A percentile compares a stretch with the other conserved stretches of the same genome.
phyloP scores from a whole-genome alignment of 495 filamentous ascomycete genomes.

The Trichoderma erinaceum region DNA sequence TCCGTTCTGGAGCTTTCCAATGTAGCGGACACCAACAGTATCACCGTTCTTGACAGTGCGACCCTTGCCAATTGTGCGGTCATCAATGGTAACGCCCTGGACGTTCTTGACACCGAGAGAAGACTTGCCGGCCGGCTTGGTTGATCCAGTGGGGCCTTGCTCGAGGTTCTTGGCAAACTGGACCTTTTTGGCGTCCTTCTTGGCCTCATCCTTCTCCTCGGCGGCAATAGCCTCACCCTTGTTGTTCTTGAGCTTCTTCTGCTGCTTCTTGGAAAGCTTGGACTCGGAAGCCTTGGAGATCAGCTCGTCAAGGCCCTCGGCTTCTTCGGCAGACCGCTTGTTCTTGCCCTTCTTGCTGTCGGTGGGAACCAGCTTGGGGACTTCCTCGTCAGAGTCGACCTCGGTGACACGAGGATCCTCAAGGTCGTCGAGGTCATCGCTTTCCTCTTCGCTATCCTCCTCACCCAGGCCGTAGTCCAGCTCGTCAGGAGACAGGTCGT shows the following conservation, averaged over 20 bases:
- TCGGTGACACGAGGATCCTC: conserved; percentile 77
- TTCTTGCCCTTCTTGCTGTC: conserved; percentile 70
- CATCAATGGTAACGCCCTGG: conserved; percentile 84
- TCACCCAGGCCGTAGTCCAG: conserved; percentile 24
- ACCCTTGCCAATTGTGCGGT: conserved; percentile 85
- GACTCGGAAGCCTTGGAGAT: conserved; percentile 44
- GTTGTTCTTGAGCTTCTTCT: conserved; percentile 98
- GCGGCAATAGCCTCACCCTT: conserved; percentile 70
- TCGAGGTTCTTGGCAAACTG: conserved; percentile 98
- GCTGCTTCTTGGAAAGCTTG: conserved; percentile 90
- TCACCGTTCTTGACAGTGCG: conserved; percentile 76
- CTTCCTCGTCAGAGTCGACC: conserved; percentile 73
- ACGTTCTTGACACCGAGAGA: conserved; percentile 66
- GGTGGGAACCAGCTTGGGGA: conserved; percentile 63
- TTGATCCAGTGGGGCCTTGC: conserved; percentile 78
- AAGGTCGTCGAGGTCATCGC: conserved; percentile 78
- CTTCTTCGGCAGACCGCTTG: conserved; percentile 72
- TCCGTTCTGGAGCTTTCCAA: conserved; percentile 87
- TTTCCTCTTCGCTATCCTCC: conserved; percentile 63
- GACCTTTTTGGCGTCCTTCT: conserved; percentile 85
- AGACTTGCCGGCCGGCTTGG: conserved; percentile 37
- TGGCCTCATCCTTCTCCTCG: conserved; percentile 51
- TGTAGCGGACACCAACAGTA: conserved; percentile 88
- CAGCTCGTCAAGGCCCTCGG: conserved; percentile 66
- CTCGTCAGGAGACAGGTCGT: conserved; percentile 75